Percentiles rank a stretch among this genome's conserved stretches.
These are phyloP conservation scores for Ogataea glucozyma DNA, from an alignment of 805 yeast species.

Conservation along the genomic window DNA sequence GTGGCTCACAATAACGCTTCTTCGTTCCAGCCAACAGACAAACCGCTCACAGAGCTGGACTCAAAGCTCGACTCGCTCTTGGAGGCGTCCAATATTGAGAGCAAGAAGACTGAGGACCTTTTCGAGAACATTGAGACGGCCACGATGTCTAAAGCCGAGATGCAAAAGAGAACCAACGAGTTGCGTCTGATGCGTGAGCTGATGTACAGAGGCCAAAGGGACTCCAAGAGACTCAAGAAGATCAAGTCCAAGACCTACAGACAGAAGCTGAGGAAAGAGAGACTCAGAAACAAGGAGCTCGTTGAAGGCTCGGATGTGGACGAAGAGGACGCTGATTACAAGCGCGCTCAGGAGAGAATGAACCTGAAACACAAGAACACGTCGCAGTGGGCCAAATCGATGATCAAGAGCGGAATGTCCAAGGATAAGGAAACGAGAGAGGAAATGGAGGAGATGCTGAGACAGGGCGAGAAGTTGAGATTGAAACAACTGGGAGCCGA, in stretches of 20 bases:
- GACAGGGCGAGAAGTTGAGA: conserved; percentile 78
- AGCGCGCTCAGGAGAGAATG: conserved; percentile 92
- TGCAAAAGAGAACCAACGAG: conserved; percentile 75
- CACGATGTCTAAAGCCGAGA: conserved; percentile 75
- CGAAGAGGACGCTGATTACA: conserved; percentile 66
- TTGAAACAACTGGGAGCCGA: conserved; percentile 70
- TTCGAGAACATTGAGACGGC: conserved; percentile 88
- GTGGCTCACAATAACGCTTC: conserved; percentile 50
- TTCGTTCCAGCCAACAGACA: conserved; percentile 52
- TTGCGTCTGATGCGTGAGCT: conserved; percentile 90
- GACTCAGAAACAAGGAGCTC: conserved; percentile 64
- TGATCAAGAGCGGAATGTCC: conserved; percentile 87
- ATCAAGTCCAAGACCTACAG: conserved; percentile 91
- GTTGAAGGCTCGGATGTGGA: conserved; percentile 59
- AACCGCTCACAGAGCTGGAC: conserved; percentile 64
- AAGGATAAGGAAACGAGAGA: conserved; percentile 82
- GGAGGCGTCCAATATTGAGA: conserved; percentile 63
- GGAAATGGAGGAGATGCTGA: conserved; percentile 92
- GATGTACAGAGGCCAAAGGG: conserved; percentile 92
- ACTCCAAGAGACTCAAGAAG: conserved; percentile 88
- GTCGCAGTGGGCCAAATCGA: conserved; percentile 85
- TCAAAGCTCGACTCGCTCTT: conserved; percentile 60
- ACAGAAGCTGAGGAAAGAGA: conserved; percentile 82
- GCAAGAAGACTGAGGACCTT: conserved; percentile 74
- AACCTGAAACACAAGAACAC: conserved; percentile 84